These are phyloP conservation scores for Cyberlindnera americana DNA, from an alignment of 805 yeast genomes.

Conservation along the genomic window DNA sequence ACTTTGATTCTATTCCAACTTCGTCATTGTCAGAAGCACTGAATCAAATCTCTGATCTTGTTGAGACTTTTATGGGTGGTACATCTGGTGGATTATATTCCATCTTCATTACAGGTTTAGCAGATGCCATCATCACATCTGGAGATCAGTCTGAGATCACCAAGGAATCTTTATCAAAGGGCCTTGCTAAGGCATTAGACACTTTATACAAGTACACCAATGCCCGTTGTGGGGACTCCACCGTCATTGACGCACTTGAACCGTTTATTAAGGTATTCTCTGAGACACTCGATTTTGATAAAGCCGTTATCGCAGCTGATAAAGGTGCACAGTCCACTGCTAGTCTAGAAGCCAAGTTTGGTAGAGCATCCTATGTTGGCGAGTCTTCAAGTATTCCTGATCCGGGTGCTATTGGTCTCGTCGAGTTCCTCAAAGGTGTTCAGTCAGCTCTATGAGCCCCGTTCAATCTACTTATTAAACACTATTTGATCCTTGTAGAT, in stretches of 20 bases:
- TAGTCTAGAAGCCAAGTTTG: conserved; percentile 77
- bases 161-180: conserved; percentile 38
- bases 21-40: conserved; percentile 50
- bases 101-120: conserved; percentile 76
- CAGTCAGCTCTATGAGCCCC: conserved; percentile 19
- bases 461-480: background rate
- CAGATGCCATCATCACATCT: conserved; percentile 42
- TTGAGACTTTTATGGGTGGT: conserved; percentile 95
- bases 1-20: conserved; percentile 42
- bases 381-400: conserved; percentile 72
- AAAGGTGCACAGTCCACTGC: conserved; percentile 77
- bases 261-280: conserved; percentile 74
- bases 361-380: conserved; percentile 91
- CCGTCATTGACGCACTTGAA: conserved; percentile 82
- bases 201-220: conserved; percentile 81
- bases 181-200: conserved; percentile 56
- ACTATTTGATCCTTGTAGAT: too few species aligned
- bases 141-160: conserved; percentile 28
- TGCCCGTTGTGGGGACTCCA: conserved; percentile 86
- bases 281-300: conserved; percentile 45
- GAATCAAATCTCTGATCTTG: conserved; percentile 72
- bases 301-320: conserved; percentile 67
- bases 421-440: conserved; percentile 44
- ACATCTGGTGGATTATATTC: conserved; percentile 94
- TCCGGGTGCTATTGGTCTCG: conserved; percentile 92